Conservation (phyloP, 106 monocot species). For the Chionographis japonica region DNA sequence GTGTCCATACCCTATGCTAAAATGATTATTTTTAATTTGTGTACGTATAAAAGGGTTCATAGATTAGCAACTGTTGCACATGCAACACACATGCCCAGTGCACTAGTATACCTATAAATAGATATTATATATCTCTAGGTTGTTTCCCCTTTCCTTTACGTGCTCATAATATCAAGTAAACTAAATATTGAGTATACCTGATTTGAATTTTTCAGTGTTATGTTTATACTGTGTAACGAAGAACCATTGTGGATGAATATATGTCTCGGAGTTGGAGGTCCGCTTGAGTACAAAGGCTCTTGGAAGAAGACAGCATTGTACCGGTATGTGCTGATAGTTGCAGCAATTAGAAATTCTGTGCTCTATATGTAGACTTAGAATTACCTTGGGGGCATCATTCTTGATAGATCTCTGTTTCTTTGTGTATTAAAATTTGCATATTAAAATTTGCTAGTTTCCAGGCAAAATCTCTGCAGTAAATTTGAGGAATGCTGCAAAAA, state of each 20-base stretch:
- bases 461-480: constrained; percentile 42
- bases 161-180: background rate
- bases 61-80: no score
- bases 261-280: constrained; percentile 66
- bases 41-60: no score
- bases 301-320: constrained; percentile 78
- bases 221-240: constrained; percentile 95
- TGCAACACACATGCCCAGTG: no score
- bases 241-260: constrained; percentile 94
- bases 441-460: constrained; percentile 25
- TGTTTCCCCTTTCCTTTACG: background rate
- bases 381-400: no score
- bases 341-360: no score
- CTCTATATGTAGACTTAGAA: no score
- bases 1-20: no score
- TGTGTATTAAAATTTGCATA: background rate
- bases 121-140: background rate
- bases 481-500: constrained; percentile 22
- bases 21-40: no score
- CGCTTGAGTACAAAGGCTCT: constrained; percentile 64
- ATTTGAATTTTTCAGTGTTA: constrained; percentile 52
- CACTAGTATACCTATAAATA: no score
- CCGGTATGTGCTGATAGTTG: constrained; percentile 25
- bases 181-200: background rate
- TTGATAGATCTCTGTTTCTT: no score